A percentile compares a stretch with the other conserved stretches of the same genome.
Evolutionary conservation across 805 yeast species (phyloP).

Genomic region (Maudiozyma turicensis): DNA sequence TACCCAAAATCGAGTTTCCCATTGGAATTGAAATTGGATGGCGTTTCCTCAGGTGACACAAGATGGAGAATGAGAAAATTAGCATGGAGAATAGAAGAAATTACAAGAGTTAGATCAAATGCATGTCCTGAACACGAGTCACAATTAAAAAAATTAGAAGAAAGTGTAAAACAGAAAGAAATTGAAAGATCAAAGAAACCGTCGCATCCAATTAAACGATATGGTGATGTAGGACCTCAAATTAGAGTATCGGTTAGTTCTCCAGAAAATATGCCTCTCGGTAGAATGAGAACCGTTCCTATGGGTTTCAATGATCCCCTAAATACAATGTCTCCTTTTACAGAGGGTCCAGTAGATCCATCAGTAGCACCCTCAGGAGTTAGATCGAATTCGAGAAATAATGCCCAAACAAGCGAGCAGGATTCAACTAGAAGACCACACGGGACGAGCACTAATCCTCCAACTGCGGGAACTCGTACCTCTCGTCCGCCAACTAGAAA

Average conservation of each 20-base stretch:
- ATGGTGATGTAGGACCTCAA: constrained; percentile 33
- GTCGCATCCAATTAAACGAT: constrained; percentile 26
- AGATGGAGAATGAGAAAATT: constrained; percentile 92
- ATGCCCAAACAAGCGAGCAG: background rate
- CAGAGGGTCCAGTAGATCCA: constrained; percentile 3
- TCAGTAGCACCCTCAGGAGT: constrained; percentile 1
- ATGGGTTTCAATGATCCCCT: background rate
- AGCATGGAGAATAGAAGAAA: constrained; percentile 83
- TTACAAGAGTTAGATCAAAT: constrained; percentile 47
- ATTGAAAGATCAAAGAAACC: constrained; percentile 33
- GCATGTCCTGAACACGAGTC: constrained; percentile 49
- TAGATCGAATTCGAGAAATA: background rate
- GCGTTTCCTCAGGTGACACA: constrained; percentile 44
- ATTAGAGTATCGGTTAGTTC: constrained; percentile 29
- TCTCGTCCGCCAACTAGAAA: constrained; percentile 4
- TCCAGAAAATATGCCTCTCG: constrained; percentile 22
- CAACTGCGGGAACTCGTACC: constrained; percentile 1
- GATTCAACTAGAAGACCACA: no score
- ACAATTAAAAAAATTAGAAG: constrained; percentile 34
- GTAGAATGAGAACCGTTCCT: constrained; percentile 2
- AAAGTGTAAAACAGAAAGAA: constrained; percentile 19
- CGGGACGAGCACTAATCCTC: background rate
- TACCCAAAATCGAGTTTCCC: constrained; percentile 84
- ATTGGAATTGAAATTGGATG: constrained; percentile 72
- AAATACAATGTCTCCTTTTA: background rate